Conservation (phyloP, 1,139 yeast species). For the Suhomyces coccinellae region DNA sequence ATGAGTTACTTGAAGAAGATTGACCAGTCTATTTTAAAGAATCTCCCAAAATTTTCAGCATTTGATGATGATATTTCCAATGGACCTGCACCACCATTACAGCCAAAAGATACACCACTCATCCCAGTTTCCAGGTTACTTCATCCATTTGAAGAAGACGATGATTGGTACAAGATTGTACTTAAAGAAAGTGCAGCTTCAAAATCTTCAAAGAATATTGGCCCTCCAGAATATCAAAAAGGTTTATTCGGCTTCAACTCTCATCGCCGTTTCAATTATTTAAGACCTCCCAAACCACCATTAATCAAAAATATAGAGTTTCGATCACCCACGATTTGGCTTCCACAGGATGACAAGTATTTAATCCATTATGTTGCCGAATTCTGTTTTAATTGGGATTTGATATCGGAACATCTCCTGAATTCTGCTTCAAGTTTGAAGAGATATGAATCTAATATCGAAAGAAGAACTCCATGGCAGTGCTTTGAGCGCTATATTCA, state of each 20-base stretch:
- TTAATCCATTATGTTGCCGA: slow-evolving; percentile 82
- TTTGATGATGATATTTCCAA: slow-evolving; percentile 35
- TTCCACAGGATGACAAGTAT: slow-evolving; percentile 86
- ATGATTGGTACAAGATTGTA: slow-evolving; percentile 62
- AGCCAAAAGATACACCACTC: slow-evolving; percentile 29
- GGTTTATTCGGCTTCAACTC: slow-evolving; percentile 60
- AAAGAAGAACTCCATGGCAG: slow-evolving; percentile 97
- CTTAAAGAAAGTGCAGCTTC: slow-evolving; percentile 43
- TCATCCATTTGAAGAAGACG: slow-evolving; percentile 61
- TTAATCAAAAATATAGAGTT: slow-evolving; percentile 72
- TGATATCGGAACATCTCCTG: slow-evolving; percentile 76
- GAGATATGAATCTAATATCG: slow-evolving; percentile 81
- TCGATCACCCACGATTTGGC: slow-evolving; percentile 92
- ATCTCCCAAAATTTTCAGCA: slow-evolving; percentile 56
- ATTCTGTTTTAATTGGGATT: slow-evolving; percentile 89
- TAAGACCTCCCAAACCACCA: slow-evolving; percentile 90
- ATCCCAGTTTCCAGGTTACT: slow-evolving; percentile 62
- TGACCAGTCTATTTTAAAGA: slow-evolving; percentile 55
- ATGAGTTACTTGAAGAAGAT: slow-evolving; percentile 52
- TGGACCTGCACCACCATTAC: slow-evolving; percentile 16
- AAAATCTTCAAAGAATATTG: slow-evolving; percentile 15
- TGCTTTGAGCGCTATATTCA: slow-evolving; percentile 96
- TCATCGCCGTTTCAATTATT: slow-evolving; percentile 58
- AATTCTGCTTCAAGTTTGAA: slow-evolving; percentile 56
- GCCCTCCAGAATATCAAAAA: slow-evolving; percentile 49